Base-by-base conservation (phyloP, 495 filamentous ascomycete genomes). In the Podospora fimiseda region DNA sequence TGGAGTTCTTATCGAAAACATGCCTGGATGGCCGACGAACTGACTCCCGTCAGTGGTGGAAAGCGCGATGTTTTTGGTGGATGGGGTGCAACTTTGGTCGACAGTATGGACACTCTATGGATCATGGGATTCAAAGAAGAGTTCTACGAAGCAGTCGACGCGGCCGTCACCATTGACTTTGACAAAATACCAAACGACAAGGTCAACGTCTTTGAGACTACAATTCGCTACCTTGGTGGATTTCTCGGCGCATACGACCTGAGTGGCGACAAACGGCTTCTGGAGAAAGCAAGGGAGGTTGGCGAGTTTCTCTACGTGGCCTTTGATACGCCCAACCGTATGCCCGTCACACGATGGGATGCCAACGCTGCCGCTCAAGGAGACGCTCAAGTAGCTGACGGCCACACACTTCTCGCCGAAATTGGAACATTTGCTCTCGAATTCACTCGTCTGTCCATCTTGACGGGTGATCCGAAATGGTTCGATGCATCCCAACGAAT, bases 81-180 rank as follows among this genome's bases (percentile, higher is more conserved):
- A 15, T 98, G 93, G 93, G 91, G 84, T 14, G 93, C 91, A 7
- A 96, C 92, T 0, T 67, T 98, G 45, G 88, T 98, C 3, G 93
- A 98, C 74, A 73, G 85, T 14, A 73, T 98, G 49, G 91, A 96
- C 66, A 92, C 90, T 0, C 72, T 98, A 9, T 98, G 90, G 90
- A 93, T 98, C 54, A 94, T 96, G 91, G 89, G 79, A 11, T 60
- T 96, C 67, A 83, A 84, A 69, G 77, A 88, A n/a, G 89, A 96
- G 37, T 98, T 97, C 64, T 77, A 88, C 43, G 83, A 89, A 43
- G 93, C 90, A n/a, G 82, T 89, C 22, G 76, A 86, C 9, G 80
- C 87, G 27, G 80, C 90, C 9, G 75, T 77, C 39, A 77, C 82
- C 48, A 95, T 96, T 56, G 85, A 92, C 70, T 98, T 96, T 62